phyloP scores from a whole-genome alignment of 2,329 filamentous ascomycete genomes.

The Alternaria conjuncta region DNA sequence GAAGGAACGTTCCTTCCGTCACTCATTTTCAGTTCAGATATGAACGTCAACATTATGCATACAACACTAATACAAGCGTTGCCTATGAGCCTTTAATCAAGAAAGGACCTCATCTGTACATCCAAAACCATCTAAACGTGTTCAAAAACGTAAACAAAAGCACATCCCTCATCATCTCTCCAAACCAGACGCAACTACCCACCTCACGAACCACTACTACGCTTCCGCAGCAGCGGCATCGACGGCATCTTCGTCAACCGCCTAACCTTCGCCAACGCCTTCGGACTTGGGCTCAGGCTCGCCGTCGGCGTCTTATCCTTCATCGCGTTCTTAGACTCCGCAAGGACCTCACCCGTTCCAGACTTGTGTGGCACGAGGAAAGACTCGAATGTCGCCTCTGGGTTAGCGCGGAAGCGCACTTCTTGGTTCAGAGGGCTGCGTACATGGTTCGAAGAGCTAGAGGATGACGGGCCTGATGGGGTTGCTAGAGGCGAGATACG shows the following conservation, averaged over 20 bases:
- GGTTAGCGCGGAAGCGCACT: conserved; percentile 11
- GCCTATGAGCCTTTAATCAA: not conserved
- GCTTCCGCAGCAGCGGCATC: not conserved
- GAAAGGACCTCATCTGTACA: not conserved
- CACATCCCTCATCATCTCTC: not conserved
- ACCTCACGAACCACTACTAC: not conserved
- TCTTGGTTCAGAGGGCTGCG: conserved; percentile 20
- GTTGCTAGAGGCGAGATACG: conserved; percentile 1
- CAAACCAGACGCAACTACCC: not conserved
- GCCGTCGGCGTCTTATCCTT: not conserved
- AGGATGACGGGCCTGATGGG: not conserved
- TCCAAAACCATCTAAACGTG: not conserved
- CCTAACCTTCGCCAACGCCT: not conserved
- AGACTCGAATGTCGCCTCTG: conserved; percentile 31
- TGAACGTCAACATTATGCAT: not conserved
- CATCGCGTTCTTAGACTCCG: conserved; percentile 15
- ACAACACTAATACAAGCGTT: not conserved
- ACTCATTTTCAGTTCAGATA: not conserved
- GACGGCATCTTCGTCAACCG: conserved; percentile 1
- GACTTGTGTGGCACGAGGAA: conserved; percentile 35
- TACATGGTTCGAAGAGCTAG: conserved; percentile 6
- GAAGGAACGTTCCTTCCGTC: not conserved
- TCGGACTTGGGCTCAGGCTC: not conserved
- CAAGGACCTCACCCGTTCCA: conserved; percentile 34
- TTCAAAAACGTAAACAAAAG: not conserved